Evolutionary conservation across 2,329 filamentous ascomycete genomes (phyloP).

Genomic region (Paraconiothyrium sp.): DNA sequence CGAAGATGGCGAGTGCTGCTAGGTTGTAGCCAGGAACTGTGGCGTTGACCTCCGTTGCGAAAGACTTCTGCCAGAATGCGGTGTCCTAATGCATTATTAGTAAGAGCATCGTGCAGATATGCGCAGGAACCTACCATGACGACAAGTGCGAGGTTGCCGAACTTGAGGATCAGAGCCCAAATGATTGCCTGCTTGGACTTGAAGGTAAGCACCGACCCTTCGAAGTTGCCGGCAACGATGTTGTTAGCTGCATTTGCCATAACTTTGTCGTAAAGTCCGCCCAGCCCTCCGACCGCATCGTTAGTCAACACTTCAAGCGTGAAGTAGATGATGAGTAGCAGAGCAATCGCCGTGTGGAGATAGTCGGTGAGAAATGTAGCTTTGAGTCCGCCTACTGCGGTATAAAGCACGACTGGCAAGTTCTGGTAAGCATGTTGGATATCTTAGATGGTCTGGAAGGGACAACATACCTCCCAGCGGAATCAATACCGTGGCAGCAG

Average conservation of each 20-base stretch:
- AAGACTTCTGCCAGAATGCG: conserved; percentile 63
- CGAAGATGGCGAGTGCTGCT: conserved; percentile 63
- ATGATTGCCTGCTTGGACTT: conserved; percentile 63
- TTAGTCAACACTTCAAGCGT: conserved; percentile 58
- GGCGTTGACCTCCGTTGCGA: conserved; percentile 56
- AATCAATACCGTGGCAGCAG: conserved; percentile 59
- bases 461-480: conserved; percentile 26
- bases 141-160: conserved; percentile 58
- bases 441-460: background rate
- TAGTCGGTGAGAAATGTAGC: conserved; percentile 60
- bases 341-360: conserved; percentile 65
- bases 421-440: background rate
- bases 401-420: conserved; percentile 38
- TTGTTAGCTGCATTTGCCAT: conserved; percentile 54
- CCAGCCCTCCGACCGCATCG: conserved; percentile 59
- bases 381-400: conserved; percentile 28
- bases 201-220: conserved; percentile 66
- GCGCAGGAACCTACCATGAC: conserved; percentile 10
- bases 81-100: conserved; percentile 58
- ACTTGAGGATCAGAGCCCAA: conserved; percentile 57
- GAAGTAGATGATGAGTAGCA: conserved; percentile 63
- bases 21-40: conserved; percentile 63
- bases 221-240: conserved; percentile 62
- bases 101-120: background rate
- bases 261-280: conserved; percentile 61